A percentile compares a stretch with the other conserved stretches of the same genome.
Evolutionary conservation across 2,329 filamentous ascomycete species (phyloP).

Genomic region (Ophiostoma perfectum): DNA sequence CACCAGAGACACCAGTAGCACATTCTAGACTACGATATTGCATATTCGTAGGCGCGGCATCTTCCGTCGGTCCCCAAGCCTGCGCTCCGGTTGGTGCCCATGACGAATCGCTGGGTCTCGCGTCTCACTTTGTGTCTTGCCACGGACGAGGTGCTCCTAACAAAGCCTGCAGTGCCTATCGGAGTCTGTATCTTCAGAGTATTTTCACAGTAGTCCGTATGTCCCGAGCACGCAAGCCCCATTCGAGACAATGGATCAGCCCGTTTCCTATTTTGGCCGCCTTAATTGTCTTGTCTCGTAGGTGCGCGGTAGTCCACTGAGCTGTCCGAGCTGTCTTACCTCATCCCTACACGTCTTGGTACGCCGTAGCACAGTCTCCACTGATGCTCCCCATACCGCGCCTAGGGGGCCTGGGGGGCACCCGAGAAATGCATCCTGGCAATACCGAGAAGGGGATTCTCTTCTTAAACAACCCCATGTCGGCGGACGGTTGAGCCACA

Average conservation of each 20-base stretch:
- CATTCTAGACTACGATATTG: too few relatives aligned
- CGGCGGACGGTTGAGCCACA: background rate
- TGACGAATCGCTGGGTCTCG: background rate
- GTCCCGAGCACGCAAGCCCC: background rate
- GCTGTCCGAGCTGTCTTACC: background rate
- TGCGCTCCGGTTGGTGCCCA: background rate
- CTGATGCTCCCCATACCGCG: background rate
- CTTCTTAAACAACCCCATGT: background rate
- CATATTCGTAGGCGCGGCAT: background rate
- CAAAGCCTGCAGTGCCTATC: too few relatives aligned
- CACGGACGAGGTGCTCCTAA: background rate
- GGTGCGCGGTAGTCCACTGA: background rate
- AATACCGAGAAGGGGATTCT: background rate
- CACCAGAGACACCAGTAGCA: background rate
- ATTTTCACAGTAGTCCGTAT: too few relatives aligned
- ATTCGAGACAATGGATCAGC: background rate
- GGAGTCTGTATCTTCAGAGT: too few relatives aligned
- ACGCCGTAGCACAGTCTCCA: background rate
- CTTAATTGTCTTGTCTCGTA: background rate
- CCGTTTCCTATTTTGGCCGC: background rate
- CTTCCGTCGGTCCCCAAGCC: background rate
- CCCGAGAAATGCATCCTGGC: background rate
- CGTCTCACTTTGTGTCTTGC: background rate
- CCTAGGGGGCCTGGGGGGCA: background rate
- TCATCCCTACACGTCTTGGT: background rate